Conservation (phyloP, 2,329 filamentous ascomycete species). For the Helicocarpus griseus region DNA sequence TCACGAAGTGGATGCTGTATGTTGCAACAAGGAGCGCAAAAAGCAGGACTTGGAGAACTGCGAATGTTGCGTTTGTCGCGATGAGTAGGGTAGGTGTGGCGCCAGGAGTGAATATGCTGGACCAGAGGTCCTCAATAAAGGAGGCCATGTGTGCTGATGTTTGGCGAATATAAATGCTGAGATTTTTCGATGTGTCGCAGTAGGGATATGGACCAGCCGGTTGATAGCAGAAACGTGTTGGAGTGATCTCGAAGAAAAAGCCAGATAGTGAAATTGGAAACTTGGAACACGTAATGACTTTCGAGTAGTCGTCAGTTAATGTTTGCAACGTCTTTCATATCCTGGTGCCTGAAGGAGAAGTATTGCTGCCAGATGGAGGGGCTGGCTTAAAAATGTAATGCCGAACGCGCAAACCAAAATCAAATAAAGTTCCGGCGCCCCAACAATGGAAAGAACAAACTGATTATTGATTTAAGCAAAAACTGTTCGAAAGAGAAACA, state of each 20-base stretch:
- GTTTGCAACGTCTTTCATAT: neutral
- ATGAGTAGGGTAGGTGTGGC: slow-evolving; percentile 78
- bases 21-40: slow-evolving; percentile 67
- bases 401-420: neutral
- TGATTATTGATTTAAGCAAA: too few species aligned
- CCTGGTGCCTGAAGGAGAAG: slow-evolving; percentile 1
- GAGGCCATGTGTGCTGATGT: slow-evolving; percentile 27
- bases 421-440: neutral
- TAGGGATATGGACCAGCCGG: neutral
- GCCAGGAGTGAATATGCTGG: slow-evolving; percentile 87
- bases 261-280: neutral
- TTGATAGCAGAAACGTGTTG: neutral
- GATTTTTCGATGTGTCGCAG: neutral
- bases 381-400: neutral
- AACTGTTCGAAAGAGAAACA: too few species aligned
- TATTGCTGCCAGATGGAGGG: slow-evolving; percentile 4
- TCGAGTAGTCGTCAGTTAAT: neutral
- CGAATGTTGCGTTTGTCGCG: slow-evolving; percentile 86
- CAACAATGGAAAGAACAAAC: neutral
- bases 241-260: neutral
- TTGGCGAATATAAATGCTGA: neutral
- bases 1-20: slow-evolving; percentile 77
- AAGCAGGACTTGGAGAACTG: slow-evolving; percentile 70
- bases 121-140: slow-evolving; percentile 70
- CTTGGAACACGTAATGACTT: neutral